A percentile compares a stretch with the other conserved stretches of the same genome.
Evolutionary conservation across 106 monocot species (phyloP).

Genomic region (Dendrobium officinale): DNA sequence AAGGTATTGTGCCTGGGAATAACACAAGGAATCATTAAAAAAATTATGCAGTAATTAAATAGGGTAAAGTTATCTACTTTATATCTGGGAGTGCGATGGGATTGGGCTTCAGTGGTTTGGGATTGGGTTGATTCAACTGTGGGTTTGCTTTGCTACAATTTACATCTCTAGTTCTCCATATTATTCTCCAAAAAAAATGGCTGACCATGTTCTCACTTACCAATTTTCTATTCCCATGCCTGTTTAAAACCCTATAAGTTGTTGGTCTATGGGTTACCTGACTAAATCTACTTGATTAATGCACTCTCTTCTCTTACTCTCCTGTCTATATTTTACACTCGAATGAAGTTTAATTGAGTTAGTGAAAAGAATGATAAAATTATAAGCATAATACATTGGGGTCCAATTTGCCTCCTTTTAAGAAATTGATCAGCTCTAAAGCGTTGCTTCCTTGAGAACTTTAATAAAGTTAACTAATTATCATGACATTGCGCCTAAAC

Average conservation of each 20-base stretch:
- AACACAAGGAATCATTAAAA: too few species aligned
- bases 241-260: neutral
- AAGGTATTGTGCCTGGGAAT: too few species aligned
- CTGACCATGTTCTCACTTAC: neutral
- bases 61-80: too few species aligned
- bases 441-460: neutral
- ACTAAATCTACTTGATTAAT: neutral
- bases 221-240: neutral
- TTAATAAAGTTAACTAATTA: neutral
- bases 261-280: neutral
- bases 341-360: neutral
- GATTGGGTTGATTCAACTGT: too few species aligned
- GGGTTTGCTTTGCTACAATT: too few species aligned
- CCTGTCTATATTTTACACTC: neutral
- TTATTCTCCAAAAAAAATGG: neutral
- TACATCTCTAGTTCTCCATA: neutral
- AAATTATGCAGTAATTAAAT: too few species aligned
- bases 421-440: neutral
- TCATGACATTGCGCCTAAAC: too few species aligned
- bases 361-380: neutral
- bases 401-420: neutral
- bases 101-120: too few species aligned
- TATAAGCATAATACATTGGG: neutral
- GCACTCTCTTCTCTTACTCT: neutral
- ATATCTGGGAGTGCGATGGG: too few species aligned